phyloP scores from a whole-genome alignment of 2,329 filamentous ascomycete species.

The Monosporascus cannonballus region DNA sequence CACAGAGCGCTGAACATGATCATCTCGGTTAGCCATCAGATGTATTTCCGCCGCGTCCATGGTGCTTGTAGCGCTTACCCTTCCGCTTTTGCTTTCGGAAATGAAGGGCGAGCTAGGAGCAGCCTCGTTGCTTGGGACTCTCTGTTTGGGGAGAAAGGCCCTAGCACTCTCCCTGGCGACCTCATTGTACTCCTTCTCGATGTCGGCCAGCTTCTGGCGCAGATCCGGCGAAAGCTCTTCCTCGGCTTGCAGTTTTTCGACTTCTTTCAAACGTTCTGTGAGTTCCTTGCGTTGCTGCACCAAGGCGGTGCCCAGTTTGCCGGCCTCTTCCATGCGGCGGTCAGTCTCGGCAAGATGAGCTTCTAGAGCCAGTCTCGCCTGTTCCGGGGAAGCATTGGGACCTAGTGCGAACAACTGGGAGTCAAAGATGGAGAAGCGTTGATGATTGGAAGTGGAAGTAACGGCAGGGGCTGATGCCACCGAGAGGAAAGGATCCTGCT shows the following conservation, averaged over 20 bases:
- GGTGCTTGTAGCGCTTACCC: conserved; percentile 34
- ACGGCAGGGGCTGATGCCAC: conserved; percentile 28
- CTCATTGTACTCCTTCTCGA: conserved; percentile 94
- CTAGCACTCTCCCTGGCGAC: conserved; percentile 84
- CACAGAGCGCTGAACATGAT: conserved; percentile 53
- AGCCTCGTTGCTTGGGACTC: conserved; percentile 65
- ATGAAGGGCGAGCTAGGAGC: conserved; percentile 46
- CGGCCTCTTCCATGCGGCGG: conserved; percentile 83
- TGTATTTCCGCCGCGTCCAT: neutral
- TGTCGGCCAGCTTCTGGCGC: conserved; percentile 72
- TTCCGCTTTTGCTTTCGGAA: conserved; percentile 44
- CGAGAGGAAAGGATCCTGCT: conserved; percentile 54
- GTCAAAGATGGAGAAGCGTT: conserved; percentile 81
- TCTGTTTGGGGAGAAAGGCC: conserved; percentile 80
- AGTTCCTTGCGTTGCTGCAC: conserved; percentile 83
- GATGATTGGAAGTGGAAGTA: conserved; percentile 35
- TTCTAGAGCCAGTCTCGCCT: conserved; percentile 83
- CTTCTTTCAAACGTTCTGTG: conserved; percentile 73
- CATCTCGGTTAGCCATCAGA: conserved; percentile 4
- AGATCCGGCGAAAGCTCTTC: conserved; percentile 77
- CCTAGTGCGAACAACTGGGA: conserved; percentile 72
- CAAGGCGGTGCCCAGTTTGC: conserved; percentile 75
- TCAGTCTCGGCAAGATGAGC: conserved; percentile 91
- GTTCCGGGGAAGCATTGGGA: conserved; percentile 70
- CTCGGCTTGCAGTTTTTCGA: conserved; percentile 71